Conservation (phyloP, 2,329 filamentous ascomycete genomes). For the Plenodomus tracheiphilus region DNA sequence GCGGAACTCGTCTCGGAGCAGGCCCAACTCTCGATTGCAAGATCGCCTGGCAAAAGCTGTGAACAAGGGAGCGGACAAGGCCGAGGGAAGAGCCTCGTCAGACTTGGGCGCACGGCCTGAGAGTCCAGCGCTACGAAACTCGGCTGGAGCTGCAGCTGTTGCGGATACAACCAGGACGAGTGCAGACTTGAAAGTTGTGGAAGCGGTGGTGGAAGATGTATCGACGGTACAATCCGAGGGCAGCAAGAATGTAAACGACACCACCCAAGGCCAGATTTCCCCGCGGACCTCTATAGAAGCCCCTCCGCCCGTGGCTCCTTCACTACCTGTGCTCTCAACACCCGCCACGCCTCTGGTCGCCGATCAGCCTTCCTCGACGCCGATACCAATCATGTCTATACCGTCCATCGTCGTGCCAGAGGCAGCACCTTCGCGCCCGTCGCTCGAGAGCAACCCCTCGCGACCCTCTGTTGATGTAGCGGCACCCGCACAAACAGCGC, state of each 20-base stretch:
- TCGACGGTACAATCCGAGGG: constrained; percentile 17
- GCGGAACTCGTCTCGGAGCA: constrained; percentile 66
- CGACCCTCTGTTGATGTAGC: constrained; percentile 35
- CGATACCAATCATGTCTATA: constrained; percentile 35
- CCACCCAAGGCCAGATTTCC: constrained; percentile 9
- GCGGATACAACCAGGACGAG: constrained; percentile 50
- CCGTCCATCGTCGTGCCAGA: constrained; percentile 37
- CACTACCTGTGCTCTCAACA: background rate
- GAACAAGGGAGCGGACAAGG: constrained; percentile 66
- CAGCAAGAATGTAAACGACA: constrained; percentile 14
- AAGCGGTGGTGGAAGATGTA: constrained; percentile 24
- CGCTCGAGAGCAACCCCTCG: constrained; percentile 36
- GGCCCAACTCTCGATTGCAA: constrained; percentile 80
- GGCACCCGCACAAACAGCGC: constrained; percentile 40
- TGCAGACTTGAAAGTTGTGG: constrained; percentile 46
- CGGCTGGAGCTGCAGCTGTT: constrained; percentile 11
- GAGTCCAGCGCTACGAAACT: constrained; percentile 52
- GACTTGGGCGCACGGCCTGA: constrained; percentile 56
- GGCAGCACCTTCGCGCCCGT: constrained; percentile 35
- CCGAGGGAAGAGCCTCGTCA: constrained; percentile 54
- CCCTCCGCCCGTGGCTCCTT: constrained; percentile 1
- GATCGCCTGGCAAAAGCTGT: constrained; percentile 88
- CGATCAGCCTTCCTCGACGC: constrained; percentile 42
- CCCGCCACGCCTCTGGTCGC: constrained; percentile 25
- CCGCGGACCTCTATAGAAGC: constrained; percentile 35